phyloP scores from a whole-genome alignment of 2,329 filamentous ascomycete genomes.

The Exophiala oligosperma region DNA sequence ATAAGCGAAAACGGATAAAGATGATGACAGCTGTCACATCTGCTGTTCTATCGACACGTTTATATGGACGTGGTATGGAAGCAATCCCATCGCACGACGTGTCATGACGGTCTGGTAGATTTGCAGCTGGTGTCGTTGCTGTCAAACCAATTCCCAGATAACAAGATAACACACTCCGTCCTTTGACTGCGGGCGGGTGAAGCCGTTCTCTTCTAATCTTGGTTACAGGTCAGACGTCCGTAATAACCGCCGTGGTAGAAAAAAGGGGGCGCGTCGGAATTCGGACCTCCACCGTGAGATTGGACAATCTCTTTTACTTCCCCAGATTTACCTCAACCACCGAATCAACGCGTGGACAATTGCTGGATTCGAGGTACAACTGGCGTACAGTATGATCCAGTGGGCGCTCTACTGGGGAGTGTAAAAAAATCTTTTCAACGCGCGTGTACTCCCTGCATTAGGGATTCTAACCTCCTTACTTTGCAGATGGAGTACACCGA shows the following conservation, averaged over 20 bases:
- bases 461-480: neutral
- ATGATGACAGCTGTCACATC: neutral
- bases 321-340: conserved; percentile 21
- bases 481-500: neutral
- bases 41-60: neutral
- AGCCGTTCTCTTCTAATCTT: neutral
- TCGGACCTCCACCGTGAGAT: conserved; percentile 22
- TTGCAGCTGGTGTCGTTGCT: neutral
- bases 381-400: neutral
- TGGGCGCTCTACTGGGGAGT: conserved; percentile 7
- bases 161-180: too few relatives aligned
- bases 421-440: neutral
- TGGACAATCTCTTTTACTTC: conserved; percentile 24
- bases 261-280: conserved; percentile 14
- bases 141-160: neutral
- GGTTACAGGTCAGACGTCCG: conserved; percentile 8
- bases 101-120: neutral
- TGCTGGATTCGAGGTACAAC: neutral
- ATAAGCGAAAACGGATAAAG: neutral
- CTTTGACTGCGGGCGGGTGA: conserved; percentile 9
- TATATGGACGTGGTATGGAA: neutral
- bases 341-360: conserved; percentile 18
- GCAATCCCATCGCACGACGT: neutral
- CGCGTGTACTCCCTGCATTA: neutral
- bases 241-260: too few relatives aligned